A percentile compares a stretch with the other conserved stretches of the same genome.
These are phyloP conservation scores for Aristolochia fimbriata DNA, from an alignment of 164 flowering plant species.

Conservation along the genomic window DNA sequence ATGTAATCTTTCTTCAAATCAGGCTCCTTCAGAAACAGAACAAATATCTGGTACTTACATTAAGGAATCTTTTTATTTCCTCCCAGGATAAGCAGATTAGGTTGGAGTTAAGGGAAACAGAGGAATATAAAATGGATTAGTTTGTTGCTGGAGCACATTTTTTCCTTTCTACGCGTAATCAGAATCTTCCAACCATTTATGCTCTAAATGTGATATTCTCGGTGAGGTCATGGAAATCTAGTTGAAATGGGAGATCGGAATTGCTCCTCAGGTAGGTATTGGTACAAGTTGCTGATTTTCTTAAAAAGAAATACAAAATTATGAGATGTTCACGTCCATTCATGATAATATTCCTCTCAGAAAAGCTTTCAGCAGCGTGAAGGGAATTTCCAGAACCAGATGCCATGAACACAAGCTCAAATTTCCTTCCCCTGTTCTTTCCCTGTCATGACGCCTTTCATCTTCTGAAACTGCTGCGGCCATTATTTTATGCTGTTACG, in stretches of 20 bases:
- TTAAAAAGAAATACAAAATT: not conserved
- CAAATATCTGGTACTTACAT: no score
- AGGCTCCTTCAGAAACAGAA: no score
- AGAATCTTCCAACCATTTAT: not conserved
- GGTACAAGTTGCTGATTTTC: not conserved
- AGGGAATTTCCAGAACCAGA: conserved; percentile 13
- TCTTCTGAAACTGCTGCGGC: not conserved
- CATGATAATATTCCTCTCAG: conserved; percentile 7
- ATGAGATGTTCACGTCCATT: conserved; percentile 1
- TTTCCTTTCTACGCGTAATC: not conserved
- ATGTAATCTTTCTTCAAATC: no score
- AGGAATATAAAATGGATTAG: no score
- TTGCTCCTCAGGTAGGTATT: not conserved
- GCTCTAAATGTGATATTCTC: not conserved
- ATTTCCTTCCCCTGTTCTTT: not conserved
- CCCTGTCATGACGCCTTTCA: not conserved
- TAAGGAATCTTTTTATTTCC: no score
- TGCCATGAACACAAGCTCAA: conserved; percentile 5
- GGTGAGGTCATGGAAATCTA: not conserved
- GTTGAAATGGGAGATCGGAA: not conserved
- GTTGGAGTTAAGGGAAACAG: no score
- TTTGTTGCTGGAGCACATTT: not conserved
- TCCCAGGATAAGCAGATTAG: no score
- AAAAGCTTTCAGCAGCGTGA: conserved; percentile 1
- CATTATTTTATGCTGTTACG: not conserved